Evolutionary conservation across 2,329 filamentous ascomycete genomes (phyloP).

Genomic region (Zymoseptoria crescenta): DNA sequence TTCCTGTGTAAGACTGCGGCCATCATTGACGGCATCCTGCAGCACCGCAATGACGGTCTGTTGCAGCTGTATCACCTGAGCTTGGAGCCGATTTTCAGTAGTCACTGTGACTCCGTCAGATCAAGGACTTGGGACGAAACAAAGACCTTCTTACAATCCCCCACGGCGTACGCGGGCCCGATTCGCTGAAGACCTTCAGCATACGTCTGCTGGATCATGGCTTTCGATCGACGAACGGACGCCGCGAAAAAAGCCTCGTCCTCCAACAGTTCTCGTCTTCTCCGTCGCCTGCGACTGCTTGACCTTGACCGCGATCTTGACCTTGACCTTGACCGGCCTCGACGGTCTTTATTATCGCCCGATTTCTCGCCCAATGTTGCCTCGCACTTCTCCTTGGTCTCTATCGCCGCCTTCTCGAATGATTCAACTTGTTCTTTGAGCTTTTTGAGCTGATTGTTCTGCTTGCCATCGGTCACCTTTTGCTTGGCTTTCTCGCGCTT

Average conservation of each 20-base stretch:
- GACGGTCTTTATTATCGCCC: conserved; percentile 6
- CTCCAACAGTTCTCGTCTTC: conserved; percentile 4
- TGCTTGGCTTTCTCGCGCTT: conserved; percentile 30
- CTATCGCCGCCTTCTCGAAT: conserved; percentile 10
- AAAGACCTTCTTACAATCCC: conserved; percentile 29
- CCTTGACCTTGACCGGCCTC: conserved; percentile 7
- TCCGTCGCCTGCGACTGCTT: conserved; percentile 5
- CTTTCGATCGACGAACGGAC: conserved; percentile 8
- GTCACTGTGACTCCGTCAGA: conserved; percentile 26
- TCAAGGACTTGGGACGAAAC: neutral
- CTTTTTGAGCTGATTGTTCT: conserved; percentile 19
- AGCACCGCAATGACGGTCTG: conserved; percentile 38
- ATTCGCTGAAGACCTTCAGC: conserved; percentile 20
- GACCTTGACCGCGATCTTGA: conserved; percentile 10
- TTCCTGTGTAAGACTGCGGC: conserved; percentile 31
- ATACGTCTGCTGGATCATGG: conserved; percentile 17
- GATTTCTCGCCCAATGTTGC: conserved; percentile 6
- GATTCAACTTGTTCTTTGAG: conserved; percentile 18
- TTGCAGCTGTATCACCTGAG: conserved; percentile 37
- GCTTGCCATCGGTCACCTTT: conserved; percentile 18
- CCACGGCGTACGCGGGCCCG: conserved; percentile 32
- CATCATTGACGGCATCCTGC: conserved; percentile 37
- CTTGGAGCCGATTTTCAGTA: conserved; percentile 37
- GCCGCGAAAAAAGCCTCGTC: conserved; percentile 2
- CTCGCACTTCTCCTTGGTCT: conserved; percentile 1